Base-by-base conservation (phyloP, 225 moss, liverwort and hornwort genomes). In the Marchantia polymorpha region DNA sequence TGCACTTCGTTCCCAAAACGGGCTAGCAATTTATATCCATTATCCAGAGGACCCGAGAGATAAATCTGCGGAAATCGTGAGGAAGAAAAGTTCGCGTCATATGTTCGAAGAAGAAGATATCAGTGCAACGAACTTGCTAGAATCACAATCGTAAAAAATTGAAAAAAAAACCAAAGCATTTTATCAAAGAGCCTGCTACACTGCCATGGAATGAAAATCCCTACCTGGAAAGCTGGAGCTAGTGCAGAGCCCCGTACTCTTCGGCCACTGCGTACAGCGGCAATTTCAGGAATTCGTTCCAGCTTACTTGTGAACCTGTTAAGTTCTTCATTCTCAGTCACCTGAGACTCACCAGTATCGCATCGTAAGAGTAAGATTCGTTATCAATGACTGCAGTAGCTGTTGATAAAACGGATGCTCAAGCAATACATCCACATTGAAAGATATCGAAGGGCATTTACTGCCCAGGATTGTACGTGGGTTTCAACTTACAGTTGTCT, bases 21-120 rank as follows among this genome's bases (percentile, higher is more conserved):
- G 22, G 91, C 93, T 74, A 93, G 87, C 50, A 93, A 88, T 80
- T 93, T 93, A 80, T 81, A 93, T 63, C 93, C 93, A 75, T 89
- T 86, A 15, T 87, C 86, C 16, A 93, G 86, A 20, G 87, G 84
- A 53, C 81, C 91, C 23, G 93, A 90, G 61, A 93, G 83, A 76
- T 91, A 93, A 23, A 93, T 74, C 83, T 83, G 74, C 59, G 52
- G 56, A 22, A 66, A n/a, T 54, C 69, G 53, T 52, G 54, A 29
- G 54, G 27, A 12, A 14, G 2, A 7, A 56, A 56, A 6, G 39
- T 39, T 39, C 39, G 39, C 39, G 39, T 39, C 39, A 39, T 39
- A 39, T 39, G 39, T 39, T 39, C 39, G 39, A 39, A 39, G 39
- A 39, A 39, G 5, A 39, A 2, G 5, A 2, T 39, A 39, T 39